These are phyloP conservation scores for Pythium pyrilobum DNA, from an alignment of 352 stramenopile species.

Conservation along the genomic window DNA sequence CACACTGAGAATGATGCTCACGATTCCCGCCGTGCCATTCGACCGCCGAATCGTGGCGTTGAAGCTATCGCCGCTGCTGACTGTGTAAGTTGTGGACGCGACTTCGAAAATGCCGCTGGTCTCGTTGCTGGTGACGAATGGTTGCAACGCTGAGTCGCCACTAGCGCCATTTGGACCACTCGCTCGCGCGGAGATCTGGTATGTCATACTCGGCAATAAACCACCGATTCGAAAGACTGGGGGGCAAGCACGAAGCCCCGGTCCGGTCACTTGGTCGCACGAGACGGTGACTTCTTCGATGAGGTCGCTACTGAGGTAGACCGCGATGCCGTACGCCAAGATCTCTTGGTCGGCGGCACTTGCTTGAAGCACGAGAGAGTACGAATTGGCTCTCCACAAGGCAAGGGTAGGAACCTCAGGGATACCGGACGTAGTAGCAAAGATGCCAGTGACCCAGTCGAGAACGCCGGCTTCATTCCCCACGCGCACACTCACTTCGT, in stretches of 20 bases:
- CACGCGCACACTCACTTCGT: constrained; percentile 26
- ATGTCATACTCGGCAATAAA: constrained; percentile 22
- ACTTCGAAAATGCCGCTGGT: constrained; percentile 21
- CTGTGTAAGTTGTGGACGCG: constrained; percentile 7
- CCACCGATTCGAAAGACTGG: constrained; percentile 6
- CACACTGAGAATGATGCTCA: constrained; percentile 28
- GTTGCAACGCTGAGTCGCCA: constrained; percentile 2
- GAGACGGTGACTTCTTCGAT: constrained; percentile 1
- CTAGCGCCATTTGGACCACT: constrained; percentile 26
- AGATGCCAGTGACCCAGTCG: constrained; percentile 13
- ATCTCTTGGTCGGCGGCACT: constrained; percentile 32
- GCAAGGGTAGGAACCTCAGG: constrained; percentile 16
- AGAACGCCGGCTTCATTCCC: constrained; percentile 22
- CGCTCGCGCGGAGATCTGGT: constrained; percentile 23
- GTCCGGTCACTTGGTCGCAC: constrained; percentile 4
- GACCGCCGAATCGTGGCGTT: constrained; percentile 27
- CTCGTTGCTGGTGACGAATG: constrained; percentile 16
- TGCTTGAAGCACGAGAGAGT: constrained; percentile 25
- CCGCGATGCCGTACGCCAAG: constrained; percentile 23
- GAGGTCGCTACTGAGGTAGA: neutral
- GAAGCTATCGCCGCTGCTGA: constrained; percentile 14
- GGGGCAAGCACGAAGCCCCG: constrained; percentile 7
- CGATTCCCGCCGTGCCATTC: constrained; percentile 26
- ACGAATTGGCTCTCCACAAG: constrained; percentile 32
- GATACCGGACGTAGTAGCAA: constrained; percentile 31